Percentiles rank a stretch among this genome's conserved stretches.
These are phyloP conservation scores for Smithsoniella earleae DNA, from an alignment of 163 green algal species.

Conservation along the genomic window DNA sequence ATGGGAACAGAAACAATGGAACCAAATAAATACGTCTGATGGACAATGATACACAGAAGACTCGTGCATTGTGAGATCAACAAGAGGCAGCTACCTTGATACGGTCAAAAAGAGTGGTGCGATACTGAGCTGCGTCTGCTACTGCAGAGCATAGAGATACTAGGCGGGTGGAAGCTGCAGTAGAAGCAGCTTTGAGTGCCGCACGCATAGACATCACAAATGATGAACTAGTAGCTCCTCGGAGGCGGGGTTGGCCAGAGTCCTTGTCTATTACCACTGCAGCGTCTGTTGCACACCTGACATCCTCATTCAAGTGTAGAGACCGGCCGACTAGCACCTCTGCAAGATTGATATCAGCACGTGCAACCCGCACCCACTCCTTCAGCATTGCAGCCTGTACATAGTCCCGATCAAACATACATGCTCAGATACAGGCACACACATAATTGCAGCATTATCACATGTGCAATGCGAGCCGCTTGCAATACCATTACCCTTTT, in stretches of 20 bases:
- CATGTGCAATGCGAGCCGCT: no score
- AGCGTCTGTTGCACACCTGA: slow-evolving; percentile 36
- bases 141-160: neutral
- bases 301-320: slow-evolving; percentile 32
- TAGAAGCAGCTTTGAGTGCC: neutral
- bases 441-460: no score
- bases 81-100: no score
- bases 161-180: neutral
- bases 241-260: neutral
- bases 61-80: no score
- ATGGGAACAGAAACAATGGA: no score
- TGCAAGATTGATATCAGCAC: slow-evolving; percentile 47
- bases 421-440: no score
- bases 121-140: neutral
- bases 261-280: slow-evolving; percentile 20
- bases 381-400: slow-evolving; percentile 43
- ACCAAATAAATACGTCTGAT: no score
- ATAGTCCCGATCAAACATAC: no score
- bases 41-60: no score
- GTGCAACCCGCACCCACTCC: slow-evolving; percentile 45
- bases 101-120: neutral
- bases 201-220: slow-evolving; percentile 5
- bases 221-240: neutral
- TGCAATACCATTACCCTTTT: no score
- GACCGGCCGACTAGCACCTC: slow-evolving; percentile 46